Evolutionary conservation across 1,284 basidiomycete genomes (phyloP).

Genomic region (Leccinum variabile): DNA sequence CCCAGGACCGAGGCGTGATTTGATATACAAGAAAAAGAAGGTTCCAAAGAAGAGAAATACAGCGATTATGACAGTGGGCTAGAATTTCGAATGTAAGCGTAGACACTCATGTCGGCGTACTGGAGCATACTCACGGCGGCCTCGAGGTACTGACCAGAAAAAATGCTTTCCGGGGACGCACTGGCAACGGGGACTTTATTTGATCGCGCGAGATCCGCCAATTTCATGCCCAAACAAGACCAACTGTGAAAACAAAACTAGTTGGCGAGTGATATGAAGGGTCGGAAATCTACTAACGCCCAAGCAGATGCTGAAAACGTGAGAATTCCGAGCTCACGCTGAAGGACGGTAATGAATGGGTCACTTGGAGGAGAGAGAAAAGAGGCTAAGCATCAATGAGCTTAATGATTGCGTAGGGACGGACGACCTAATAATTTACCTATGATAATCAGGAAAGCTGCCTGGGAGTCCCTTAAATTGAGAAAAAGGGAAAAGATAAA

Average conservation of each 20-base stretch:
- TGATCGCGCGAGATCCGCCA: slow-evolving; percentile 60
- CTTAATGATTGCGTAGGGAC: background rate
- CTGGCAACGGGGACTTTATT: slow-evolving; percentile 42
- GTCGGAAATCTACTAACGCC: slow-evolving; percentile 51
- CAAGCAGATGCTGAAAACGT: slow-evolving; percentile 53
- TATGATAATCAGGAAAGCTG: slow-evolving; percentile 67
- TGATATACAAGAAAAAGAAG: slow-evolving; percentile 62
- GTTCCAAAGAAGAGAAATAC: slow-evolving; percentile 69
- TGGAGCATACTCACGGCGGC: slow-evolving; percentile 44
- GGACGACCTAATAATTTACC: slow-evolving; percentile 37
- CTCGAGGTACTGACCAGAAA: slow-evolving; percentile 61
- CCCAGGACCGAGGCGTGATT: slow-evolving; percentile 61
- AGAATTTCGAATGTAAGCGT: slow-evolving; percentile 5
- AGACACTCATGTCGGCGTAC: background rate
- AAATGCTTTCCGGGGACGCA: slow-evolving; percentile 35
- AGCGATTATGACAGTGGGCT: slow-evolving; percentile 62
- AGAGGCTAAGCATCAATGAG: slow-evolving; percentile 42
- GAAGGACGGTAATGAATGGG: slow-evolving; percentile 66
- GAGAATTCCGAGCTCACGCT: slow-evolving; percentile 67
- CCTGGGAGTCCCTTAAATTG: slow-evolving; percentile 38
- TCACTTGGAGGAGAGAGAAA: slow-evolving; percentile 70
- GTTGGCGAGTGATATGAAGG: background rate
- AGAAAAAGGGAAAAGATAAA: slow-evolving; percentile 2
- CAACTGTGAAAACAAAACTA: slow-evolving; percentile 45
- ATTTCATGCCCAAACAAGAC: slow-evolving; percentile 63